Evolutionary conservation across 176 grass and related monocot genomes (phyloP).

Genomic region (Elaeis guineensis): DNA sequence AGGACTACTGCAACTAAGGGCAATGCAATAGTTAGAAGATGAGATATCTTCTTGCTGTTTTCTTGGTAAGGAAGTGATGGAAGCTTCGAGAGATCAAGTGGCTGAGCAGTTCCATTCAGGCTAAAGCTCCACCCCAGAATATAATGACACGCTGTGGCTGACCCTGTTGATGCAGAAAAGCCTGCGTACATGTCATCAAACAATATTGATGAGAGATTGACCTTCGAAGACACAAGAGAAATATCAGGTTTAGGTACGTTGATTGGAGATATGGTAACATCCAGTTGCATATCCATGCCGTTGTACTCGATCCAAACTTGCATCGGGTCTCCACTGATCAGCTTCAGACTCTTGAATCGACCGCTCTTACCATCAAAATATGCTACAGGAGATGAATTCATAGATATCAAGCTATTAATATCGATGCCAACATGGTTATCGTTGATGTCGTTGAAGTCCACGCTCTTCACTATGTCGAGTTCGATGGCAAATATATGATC

Average conservation of each 20-base stretch:
- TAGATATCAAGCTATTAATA: constrained; percentile 29
- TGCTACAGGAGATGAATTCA: background rate
- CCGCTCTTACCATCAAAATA: background rate
- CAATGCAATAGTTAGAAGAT: background rate
- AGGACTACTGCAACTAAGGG: background rate
- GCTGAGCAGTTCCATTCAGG: constrained; percentile 27
- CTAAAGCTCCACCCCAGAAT: constrained; percentile 65
- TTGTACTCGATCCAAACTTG: constrained; percentile 68
- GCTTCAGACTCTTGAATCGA: background rate
- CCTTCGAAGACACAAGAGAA: constrained; percentile 17
- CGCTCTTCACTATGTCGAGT: constrained; percentile 41
- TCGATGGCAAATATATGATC: constrained; percentile 54
- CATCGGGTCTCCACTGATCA: constrained; percentile 16
- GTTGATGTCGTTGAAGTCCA: constrained; percentile 33
- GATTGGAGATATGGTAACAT: constrained; percentile 31
- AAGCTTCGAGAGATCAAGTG: constrained; percentile 47
- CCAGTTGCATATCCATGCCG: constrained; percentile 18
- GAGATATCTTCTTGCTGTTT: background rate
- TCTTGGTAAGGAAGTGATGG: constrained; percentile 17
- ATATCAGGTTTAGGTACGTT: constrained; percentile 10
- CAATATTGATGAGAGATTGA: constrained; percentile 35
- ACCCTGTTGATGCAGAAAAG: constrained; percentile 57
- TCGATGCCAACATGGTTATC: constrained; percentile 63
- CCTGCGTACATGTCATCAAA: constrained; percentile 36
- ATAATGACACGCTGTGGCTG: constrained; percentile 47